Conservation (phyloP, 2,329 filamentous ascomycete genomes). For the Fusarium pilosicola region DNA sequence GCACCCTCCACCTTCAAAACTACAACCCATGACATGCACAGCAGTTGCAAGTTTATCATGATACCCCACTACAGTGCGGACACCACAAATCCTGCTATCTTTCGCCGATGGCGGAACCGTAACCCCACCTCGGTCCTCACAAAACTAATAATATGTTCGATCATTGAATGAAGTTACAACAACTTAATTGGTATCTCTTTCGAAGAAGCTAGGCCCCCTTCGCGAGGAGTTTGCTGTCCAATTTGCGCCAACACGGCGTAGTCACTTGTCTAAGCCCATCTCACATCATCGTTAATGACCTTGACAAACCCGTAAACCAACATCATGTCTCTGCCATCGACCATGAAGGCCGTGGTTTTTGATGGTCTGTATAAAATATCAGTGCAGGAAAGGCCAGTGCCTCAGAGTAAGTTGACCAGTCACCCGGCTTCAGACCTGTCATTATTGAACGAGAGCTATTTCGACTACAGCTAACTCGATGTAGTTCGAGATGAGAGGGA, state of each 20-base stretch:
- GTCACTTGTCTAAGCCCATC: neutral
- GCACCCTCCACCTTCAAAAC: neutral
- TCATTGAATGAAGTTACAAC: neutral
- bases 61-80: conserved; percentile 23
- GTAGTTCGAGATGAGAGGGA: conserved; percentile 75
- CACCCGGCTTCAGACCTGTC: neutral
- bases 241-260: neutral
- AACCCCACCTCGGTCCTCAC: conserved; percentile 22
- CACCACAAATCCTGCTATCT: conserved; percentile 1
- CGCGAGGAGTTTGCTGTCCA: neutral
- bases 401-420: conserved; percentile 59
- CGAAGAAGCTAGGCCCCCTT: neutral
- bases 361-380: conserved; percentile 79
- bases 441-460: neutral
- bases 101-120: conserved; percentile 28
- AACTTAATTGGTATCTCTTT: neutral
- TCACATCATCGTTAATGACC: neutral
- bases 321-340: conserved; percentile 54
- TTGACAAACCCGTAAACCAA: neutral
- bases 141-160: neutral
- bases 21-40: neutral
- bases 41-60: neutral
- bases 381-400: conserved; percentile 82
- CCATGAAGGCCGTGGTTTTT: conserved; percentile 91
- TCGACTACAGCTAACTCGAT: conserved; percentile 11